These are phyloP conservation scores for Erodium texanum DNA, from an alignment of 441 rosid species.

Conservation along the genomic window DNA sequence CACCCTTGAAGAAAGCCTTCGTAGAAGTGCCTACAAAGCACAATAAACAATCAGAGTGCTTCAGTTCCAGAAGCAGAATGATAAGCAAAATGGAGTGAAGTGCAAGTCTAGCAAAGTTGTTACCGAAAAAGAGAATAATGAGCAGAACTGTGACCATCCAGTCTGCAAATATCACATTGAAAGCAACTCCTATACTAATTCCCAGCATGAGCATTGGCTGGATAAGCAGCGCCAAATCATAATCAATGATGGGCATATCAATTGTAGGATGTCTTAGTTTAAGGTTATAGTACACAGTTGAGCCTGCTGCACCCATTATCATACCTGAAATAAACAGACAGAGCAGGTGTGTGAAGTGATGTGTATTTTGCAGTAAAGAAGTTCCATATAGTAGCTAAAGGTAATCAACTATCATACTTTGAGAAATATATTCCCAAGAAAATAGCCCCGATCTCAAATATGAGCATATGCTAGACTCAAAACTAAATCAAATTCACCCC, in stretches of 20 bases:
- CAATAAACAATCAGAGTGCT: conserved; percentile 1
- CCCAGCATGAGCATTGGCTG: conserved; percentile 78
- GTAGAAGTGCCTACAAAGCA: conserved; percentile 47
- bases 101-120: neutral
- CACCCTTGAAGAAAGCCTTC: conserved; percentile 58
- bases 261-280: conserved; percentile 55
- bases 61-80: conserved; percentile 1
- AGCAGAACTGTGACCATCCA: conserved; percentile 70
- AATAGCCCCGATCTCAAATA: neutral
- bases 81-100: neutral
- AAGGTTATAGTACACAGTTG: conserved; percentile 61
- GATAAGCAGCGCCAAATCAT: conserved; percentile 55
- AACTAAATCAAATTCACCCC: neutral
- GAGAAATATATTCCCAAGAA: neutral
- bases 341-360: too few species aligned
- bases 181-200: conserved; percentile 58
- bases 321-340: conserved; percentile 33
- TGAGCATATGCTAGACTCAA: neutral
- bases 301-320: conserved; percentile 68
- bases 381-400: too few species aligned
- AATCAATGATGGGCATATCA: conserved; percentile 63
- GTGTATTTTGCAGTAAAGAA: too few species aligned
- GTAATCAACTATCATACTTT: neutral
- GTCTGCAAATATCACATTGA: conserved; percentile 55
- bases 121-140: conserved; percentile 59